Base-by-base conservation (phyloP, 306 rosid species). In the Rosa chinensis region DNA sequence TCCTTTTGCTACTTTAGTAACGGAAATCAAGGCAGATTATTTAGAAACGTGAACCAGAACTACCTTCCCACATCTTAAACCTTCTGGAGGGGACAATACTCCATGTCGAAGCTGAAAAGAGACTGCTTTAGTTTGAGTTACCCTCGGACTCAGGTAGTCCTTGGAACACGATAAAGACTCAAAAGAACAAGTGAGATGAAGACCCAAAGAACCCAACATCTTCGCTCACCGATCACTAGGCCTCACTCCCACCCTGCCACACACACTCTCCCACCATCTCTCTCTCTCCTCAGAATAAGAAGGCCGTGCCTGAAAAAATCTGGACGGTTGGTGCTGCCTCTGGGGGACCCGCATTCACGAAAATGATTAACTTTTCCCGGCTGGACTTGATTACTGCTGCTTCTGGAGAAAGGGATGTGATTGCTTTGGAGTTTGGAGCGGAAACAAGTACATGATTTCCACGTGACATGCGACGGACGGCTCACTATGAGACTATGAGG, bases 51-150 rank as follows among this genome's bases (percentile, higher is more conserved):
- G 18, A 82, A 78, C 21, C 83, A 70, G 35, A 80, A 75, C 9
- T 82, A 90, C 96, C 96, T 58, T 88, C 62, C 74, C 75, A 17
- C 42, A 63, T 39, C 56, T 67, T 59, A 90, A 78, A 74, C 77
- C 70, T 76, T 73, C 80, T 70, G 84, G 75, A 20, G 83, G 66
- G 74, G 82, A 85, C 62, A 66, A 39, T 62, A 82, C 39, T 72
- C 80, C 70, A 55, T 75, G 72, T 49, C 18, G 71, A 78, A 78
- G 80, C 69, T 58, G 70, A 37, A 59, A 75, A 9, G 20, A 43
- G 43, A 63, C 16, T 43, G 50, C 1, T 66, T 28, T 66, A 59
- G 77, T 42, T 10, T 42, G 68, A 80, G 45, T 20, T 58, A 80
- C 86, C 67, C 32, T 49, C 18, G 72, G 35, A 1, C 23, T 37